A percentile compares a stretch with the other conserved stretches of the same genome.
These are phyloP conservation scores for Ophiocordyceps australis DNA, from an alignment of 2,329 filamentous ascomycete genomes.

Conservation along the genomic window DNA sequence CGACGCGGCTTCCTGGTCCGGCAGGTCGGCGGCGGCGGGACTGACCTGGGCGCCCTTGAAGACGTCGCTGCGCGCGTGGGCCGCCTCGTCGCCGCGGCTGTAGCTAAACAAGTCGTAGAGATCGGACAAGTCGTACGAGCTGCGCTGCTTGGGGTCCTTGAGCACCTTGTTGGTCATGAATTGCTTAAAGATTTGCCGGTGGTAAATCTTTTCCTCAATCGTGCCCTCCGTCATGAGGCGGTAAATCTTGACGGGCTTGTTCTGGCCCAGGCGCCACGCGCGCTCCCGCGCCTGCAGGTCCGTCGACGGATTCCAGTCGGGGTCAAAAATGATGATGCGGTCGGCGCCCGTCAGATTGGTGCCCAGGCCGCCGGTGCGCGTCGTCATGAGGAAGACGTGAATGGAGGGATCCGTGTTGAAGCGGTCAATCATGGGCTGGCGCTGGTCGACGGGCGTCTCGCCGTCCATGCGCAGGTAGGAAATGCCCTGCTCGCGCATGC, in stretches of 20 bases:
- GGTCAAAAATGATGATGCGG: slow-evolving; percentile 94
- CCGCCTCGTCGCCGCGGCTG: slow-evolving; percentile 28
- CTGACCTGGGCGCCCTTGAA: slow-evolving; percentile 74
- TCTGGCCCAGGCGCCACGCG: slow-evolving; percentile 91
- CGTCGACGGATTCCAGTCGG: slow-evolving; percentile 96
- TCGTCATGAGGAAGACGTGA: slow-evolving; percentile 84
- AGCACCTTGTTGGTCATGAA: slow-evolving; percentile 94
- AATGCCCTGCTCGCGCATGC: slow-evolving; percentile 51
- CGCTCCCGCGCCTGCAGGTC: slow-evolving; percentile 89
- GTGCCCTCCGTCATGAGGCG: slow-evolving; percentile 96
- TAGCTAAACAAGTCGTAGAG: slow-evolving; percentile 79
- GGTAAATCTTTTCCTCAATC: slow-evolving; percentile 98
- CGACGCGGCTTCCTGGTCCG: slow-evolving; percentile 17
- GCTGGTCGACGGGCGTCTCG: slow-evolving; percentile 67
- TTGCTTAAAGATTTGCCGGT: slow-evolving; percentile 96
- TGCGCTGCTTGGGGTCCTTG: slow-evolving; percentile 82
- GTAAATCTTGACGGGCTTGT: slow-evolving; percentile 88
- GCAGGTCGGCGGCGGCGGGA: slow-evolving; percentile 4
- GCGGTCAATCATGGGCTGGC: slow-evolving; percentile 79
- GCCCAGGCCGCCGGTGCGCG: slow-evolving; percentile 84
- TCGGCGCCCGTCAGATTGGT: slow-evolving; percentile 91
- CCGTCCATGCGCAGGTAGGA: slow-evolving; percentile 87
- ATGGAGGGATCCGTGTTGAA: slow-evolving; percentile 73
- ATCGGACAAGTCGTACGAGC: slow-evolving; percentile 78
- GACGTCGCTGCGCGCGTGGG: slow-evolving; percentile 65